Percentiles rank a stretch among this genome's conserved stretches.
These are phyloP conservation scores for Vitis hybrid DNA, from an alignment of 177 flowering plant species.

Conservation along the genomic window DNA sequence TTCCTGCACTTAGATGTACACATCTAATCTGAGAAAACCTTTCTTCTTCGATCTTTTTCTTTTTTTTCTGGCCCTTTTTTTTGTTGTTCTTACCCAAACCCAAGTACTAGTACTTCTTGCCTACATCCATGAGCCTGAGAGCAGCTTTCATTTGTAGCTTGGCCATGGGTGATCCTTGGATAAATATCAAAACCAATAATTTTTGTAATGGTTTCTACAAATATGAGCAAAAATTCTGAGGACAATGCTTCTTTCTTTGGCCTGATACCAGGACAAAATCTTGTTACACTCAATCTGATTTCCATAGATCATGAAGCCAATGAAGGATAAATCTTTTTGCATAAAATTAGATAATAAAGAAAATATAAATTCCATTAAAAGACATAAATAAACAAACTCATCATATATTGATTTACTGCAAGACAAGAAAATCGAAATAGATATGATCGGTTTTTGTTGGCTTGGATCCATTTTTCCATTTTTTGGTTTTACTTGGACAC, in stretches of 20 bases:
- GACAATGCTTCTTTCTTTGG: not conserved
- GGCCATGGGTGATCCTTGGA: not conserved
- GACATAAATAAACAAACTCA: too few species aligned
- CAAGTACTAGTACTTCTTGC: not conserved
- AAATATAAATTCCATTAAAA: too few species aligned
- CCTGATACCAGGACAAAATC: too few species aligned
- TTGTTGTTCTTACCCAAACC: not conserved
- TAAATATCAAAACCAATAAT: not conserved
- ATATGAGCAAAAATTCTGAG: not conserved
- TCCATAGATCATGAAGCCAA: too few species aligned
- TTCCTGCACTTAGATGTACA: constrained; percentile 21
- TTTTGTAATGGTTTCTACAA: not conserved
- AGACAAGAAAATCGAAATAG: too few species aligned
- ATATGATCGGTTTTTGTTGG: too few species aligned
- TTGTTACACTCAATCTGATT: too few species aligned
- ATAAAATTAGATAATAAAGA: too few species aligned
- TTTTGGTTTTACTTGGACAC: too few species aligned
- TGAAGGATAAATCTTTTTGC: too few species aligned
- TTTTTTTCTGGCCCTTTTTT: not conserved
- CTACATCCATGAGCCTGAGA: not conserved
- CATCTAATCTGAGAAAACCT: constrained; percentile 8
- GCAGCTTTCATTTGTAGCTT: not conserved
- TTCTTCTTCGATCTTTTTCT: not conserved
- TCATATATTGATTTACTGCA: too few species aligned
- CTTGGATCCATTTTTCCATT: too few species aligned